These are phyloP conservation scores for Cladophialophora chaetospira DNA, from an alignment of 2,329 filamentous ascomycete species.

Conservation along the genomic window DNA sequence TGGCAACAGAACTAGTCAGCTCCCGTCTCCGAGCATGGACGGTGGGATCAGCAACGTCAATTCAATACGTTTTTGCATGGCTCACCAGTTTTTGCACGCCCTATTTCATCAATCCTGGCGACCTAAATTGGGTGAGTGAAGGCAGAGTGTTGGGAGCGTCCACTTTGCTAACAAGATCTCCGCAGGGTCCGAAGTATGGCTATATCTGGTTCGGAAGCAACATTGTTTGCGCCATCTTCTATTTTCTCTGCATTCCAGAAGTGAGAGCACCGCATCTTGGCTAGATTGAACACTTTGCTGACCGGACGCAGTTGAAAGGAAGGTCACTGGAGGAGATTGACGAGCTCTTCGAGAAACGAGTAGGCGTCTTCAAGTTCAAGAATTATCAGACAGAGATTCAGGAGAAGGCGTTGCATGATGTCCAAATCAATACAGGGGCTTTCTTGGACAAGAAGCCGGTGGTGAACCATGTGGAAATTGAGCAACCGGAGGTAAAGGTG, in stretches of 20 bases:
- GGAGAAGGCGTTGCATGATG: slow-evolving; percentile 10
- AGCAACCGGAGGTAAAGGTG: neutral
- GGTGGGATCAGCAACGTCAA: slow-evolving; percentile 38
- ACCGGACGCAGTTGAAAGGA: slow-evolving; percentile 2
- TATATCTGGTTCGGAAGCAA: slow-evolving; percentile 13
- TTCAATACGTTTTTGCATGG: slow-evolving; percentile 42
- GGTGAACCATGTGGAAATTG: slow-evolving; percentile 4
- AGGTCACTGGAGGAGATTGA: slow-evolving; percentile 13
- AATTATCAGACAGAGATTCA: slow-evolving; percentile 11
- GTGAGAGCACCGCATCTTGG: neutral
- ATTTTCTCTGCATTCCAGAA: slow-evolving; percentile 12
- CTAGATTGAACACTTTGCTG: neutral
- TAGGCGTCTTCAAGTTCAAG: slow-evolving; percentile 12
- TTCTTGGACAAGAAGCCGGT: slow-evolving; percentile 12
- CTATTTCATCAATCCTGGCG: slow-evolving; percentile 44
- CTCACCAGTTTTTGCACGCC: slow-evolving; percentile 42
- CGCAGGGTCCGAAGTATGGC: slow-evolving; percentile 1
- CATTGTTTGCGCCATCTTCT: slow-evolving; percentile 6
- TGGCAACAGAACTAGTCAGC: slow-evolving; percentile 36
- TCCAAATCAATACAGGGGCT: slow-evolving; percentile 8
- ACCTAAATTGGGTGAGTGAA: slow-evolving; percentile 39
- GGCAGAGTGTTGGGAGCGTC: neutral
- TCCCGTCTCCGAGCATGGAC: slow-evolving; percentile 41
- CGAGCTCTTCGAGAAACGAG: slow-evolving; percentile 10
- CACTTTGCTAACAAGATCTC: neutral